Evolutionary conservation across 169 alveolate species (phyloP).

Genomic region (Plasmodium malariae): DNA sequence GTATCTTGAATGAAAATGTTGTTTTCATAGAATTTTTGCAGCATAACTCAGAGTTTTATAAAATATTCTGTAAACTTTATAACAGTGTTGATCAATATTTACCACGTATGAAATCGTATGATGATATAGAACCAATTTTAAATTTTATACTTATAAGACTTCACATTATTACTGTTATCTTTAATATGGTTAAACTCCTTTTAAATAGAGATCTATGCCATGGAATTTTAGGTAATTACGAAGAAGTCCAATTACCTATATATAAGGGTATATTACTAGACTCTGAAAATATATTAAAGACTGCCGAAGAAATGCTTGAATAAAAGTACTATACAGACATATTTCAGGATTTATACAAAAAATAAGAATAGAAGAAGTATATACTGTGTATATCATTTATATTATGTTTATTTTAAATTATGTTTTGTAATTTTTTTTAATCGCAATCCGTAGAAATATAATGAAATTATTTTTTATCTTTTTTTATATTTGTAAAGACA

Average conservation of each 20-base stretch:
- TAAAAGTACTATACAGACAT: not conserved
- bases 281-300: not conserved
- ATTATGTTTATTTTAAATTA: not conserved
- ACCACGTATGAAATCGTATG: conserved; percentile 16
- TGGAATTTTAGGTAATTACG: not conserved
- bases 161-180: not conserved
- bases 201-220: not conserved
- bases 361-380: not conserved
- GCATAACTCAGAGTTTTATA: conserved; percentile 14
- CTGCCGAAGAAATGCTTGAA: not conserved
- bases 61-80: not conserved
- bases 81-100: not conserved
- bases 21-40: conserved; percentile 10
- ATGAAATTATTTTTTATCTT: not conserved
- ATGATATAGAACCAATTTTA: not conserved
- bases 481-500: not conserved
- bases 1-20: not conserved
- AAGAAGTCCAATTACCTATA: no score
- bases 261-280: not conserved
- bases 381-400: not conserved
- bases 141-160: not conserved
- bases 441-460: not conserved
- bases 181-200: not conserved
- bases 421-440: conserved; percentile 5
- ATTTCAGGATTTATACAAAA: conserved; percentile 12